Evolutionary conservation across 2,329 filamentous ascomycete genomes (phyloP), one percentile per base, ranked within the genome.

Genomic region (Emergomyces africanus): DNA sequence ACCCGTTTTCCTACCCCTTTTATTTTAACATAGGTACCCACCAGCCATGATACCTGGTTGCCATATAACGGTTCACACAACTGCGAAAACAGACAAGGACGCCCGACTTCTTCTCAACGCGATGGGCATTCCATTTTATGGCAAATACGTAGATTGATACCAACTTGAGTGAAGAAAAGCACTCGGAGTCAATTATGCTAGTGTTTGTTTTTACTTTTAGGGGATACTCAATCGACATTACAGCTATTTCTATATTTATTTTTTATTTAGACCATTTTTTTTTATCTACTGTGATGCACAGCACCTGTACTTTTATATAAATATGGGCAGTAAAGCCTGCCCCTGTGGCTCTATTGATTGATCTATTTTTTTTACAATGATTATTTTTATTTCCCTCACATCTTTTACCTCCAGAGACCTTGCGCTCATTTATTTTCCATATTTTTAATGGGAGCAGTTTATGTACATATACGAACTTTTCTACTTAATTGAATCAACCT

Each of bases 1-100:
- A 61, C 56, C 44, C 41, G n/a, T 3, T 46, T 57, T 25, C 30
- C n/a, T n/a, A n/a, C n/a, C n/a, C n/a, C 2, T 60, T 30, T 28
- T 23, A 15, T 9, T 3, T 35, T 44, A 44, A n/a, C 54, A 46
- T 61, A 85, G 81, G 71, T 85, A 85, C 65, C 82, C 81, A 3
- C 78, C 82, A 5, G 83, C 82, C 75, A 86, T 94, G 86, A 87
- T 96, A 65, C 89, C 91, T 18, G 90, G 90, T 70, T 88, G 86
- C 71, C 83, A 94, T 67, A 83, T 96, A 66, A 87, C 86, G 60
- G 80, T 96, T 59, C 86, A 94, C 73, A 96, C 91, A 0, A 87
- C 87, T 33, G 91, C 89, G 48, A 90, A 81, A 30, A 92, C 87
- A 33, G 90, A 96, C 72, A 85, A 86, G 67, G 90, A 96, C 67